Percentiles rank a stretch among this genome's conserved stretches.
Conservation (phyloP, 2,329 filamentous ascomycete species). For the Cladophialophora exuberans region DNA sequence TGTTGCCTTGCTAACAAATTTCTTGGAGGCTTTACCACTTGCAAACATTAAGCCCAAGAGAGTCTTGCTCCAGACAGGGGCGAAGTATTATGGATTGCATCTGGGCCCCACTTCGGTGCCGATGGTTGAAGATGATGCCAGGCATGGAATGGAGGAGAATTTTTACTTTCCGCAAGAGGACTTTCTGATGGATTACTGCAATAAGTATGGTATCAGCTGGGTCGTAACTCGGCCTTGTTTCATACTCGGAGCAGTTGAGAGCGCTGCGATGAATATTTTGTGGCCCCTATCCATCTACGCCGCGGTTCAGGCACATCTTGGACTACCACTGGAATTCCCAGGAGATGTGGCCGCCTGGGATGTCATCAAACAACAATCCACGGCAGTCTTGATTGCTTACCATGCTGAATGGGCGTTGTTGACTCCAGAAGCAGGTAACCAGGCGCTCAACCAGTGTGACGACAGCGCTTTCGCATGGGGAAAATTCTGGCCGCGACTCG, state of each 20-base stretch:
- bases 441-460: constrained; percentile 55
- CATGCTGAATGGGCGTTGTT: constrained; percentile 56
- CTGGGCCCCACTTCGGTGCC: constrained; percentile 50
- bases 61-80: constrained; percentile 55
- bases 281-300: constrained; percentile 55
- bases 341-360: constrained; percentile 51
- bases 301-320: constrained; percentile 47
- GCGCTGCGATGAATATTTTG: constrained; percentile 54
- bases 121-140: constrained; percentile 50
- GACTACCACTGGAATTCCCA: constrained; percentile 48
- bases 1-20: constrained; percentile 41
- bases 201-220: constrained; percentile 42
- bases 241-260: constrained; percentile 54
- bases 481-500: constrained; percentile 52
- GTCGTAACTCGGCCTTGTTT: constrained; percentile 52
- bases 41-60: constrained; percentile 48
- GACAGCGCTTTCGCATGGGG: constrained; percentile 51
- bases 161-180: constrained; percentile 62
- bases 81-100: constrained; percentile 57
- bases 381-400: constrained; percentile 52
- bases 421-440: constrained; percentile 41
- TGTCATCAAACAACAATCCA: constrained; percentile 33
- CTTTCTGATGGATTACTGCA: constrained; percentile 48
- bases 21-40: constrained; percentile 48
- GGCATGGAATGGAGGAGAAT: constrained; percentile 51